Evolutionary conservation across 2,329 filamentous ascomycete genomes (phyloP).

Genomic region (Teratosphaeria epicoccoides): DNA sequence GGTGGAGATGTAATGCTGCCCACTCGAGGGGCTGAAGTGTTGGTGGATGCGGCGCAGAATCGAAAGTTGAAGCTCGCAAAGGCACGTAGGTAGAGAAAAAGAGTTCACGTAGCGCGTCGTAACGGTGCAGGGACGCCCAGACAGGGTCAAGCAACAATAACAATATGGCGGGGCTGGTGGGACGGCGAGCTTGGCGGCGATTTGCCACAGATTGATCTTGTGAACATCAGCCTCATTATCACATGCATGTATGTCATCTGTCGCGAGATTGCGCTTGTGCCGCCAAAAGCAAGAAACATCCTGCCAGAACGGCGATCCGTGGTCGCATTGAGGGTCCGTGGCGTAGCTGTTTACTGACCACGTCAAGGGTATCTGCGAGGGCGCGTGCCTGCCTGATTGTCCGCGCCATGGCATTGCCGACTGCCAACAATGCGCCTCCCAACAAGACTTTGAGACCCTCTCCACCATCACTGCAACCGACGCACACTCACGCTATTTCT

Average conservation of each 20-base stretch:
- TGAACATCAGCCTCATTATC: not conserved
- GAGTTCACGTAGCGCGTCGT: not conserved
- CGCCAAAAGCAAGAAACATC: not conserved
- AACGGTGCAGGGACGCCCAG: no score
- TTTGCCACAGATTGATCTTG: not conserved
- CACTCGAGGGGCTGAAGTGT: not conserved
- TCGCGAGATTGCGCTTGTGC: not conserved
- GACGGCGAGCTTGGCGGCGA: not conserved
- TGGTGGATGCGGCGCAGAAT: not conserved
- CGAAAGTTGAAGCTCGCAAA: not conserved
- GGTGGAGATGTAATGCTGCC: not conserved
- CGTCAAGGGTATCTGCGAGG: not conserved
- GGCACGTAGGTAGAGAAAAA: not conserved
- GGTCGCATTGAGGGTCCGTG: not conserved
- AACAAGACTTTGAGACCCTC: constrained; percentile 5
- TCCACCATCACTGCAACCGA: constrained; percentile 7
- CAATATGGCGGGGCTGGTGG: not conserved
- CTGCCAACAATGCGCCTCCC: not conserved
- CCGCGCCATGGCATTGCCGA: not conserved
- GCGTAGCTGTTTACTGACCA: not conserved
- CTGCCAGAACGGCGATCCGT: no score
- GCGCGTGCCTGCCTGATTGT: not conserved
- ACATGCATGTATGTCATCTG: no score
- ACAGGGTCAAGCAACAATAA: no score
- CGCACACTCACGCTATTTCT: constrained; percentile 11